Percentiles rank a stretch among this genome's conserved stretches.
phyloP scores from a whole-genome alignment of 129 eudicot species.

The Heracleum sosnowskyi region DNA sequence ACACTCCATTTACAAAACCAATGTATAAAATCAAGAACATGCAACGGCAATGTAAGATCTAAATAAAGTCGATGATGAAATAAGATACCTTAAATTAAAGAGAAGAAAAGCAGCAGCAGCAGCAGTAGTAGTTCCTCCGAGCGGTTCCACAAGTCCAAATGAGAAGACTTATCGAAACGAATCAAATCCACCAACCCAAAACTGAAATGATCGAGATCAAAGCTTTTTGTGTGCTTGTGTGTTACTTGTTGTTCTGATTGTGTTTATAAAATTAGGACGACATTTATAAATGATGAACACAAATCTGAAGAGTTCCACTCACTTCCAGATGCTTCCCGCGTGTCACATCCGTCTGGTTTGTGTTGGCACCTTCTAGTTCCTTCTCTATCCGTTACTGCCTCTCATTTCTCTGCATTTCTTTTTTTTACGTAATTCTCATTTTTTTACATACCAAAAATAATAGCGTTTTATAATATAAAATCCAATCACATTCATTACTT shows the following conservation, averaged over 20 bases:
- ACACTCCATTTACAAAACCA: too few relatives aligned
- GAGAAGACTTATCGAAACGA: background rate
- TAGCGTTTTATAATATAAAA: too few relatives aligned
- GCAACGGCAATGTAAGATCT: background rate
- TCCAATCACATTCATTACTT: too few relatives aligned
- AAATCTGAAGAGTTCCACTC: background rate
- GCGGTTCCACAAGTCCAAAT: background rate
- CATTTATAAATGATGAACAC: background rate
- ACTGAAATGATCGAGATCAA: background rate
- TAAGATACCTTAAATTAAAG: background rate
- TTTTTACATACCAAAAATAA: too few relatives aligned
- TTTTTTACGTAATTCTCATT: too few relatives aligned
- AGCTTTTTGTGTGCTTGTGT: too few relatives aligned
- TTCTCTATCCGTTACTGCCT: too few relatives aligned
- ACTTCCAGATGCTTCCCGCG: slow-evolving; percentile 6
- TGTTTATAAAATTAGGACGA: too few relatives aligned
- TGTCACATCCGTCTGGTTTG: background rate
- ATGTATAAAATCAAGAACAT: too few relatives aligned
- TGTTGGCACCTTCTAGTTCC: background rate
- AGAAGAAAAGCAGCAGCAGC: background rate
- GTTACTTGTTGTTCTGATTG: too few relatives aligned
- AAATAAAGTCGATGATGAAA: background rate
- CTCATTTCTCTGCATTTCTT: too few relatives aligned
- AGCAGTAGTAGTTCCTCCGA: too few relatives aligned
- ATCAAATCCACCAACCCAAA: slow-evolving; percentile 2